Percentiles rank a stretch among this genome's conserved stretches.
Evolutionary conservation across 2,329 filamentous ascomycete species (phyloP).

Genomic region (Venturia nashicola): DNA sequence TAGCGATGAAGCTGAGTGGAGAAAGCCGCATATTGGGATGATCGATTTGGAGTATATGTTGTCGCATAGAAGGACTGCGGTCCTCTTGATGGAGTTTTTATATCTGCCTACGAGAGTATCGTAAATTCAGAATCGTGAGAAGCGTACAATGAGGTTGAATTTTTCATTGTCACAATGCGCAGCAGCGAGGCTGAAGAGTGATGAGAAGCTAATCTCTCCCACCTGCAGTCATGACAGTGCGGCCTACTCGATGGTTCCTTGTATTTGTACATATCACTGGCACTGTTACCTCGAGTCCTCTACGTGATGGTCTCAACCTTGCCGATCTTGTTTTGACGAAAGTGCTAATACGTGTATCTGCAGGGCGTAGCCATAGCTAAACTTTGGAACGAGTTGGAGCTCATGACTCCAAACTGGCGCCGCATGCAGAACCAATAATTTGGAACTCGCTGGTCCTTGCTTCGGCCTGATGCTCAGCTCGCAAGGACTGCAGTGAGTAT

Average conservation of each 20-base stretch:
- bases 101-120: not conserved
- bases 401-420: not conserved
- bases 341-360: not conserved
- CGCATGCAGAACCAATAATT: not conserved
- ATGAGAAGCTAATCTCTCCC: not conserved
- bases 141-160: not conserved
- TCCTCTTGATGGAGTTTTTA: not conserved
- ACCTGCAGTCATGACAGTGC: not conserved
- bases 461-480: not conserved
- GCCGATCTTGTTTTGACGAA: not conserved
- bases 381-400: not conserved
- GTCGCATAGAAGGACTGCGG: not conserved
- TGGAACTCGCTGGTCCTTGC: not conserved
- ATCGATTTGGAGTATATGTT: not conserved
- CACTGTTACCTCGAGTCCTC: not conserved
- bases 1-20: not conserved
- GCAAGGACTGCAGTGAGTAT: not conserved
- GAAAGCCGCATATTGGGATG: not conserved
- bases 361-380: not conserved
- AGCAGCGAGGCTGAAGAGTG: not conserved
- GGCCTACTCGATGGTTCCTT: not conserved
- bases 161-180: not conserved
- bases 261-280: not conserved
- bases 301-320: not conserved
- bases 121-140: not conserved